Percentiles rank a stretch among this genome's conserved stretches.
Evolutionary conservation across 208 protist species (phyloP).

Genomic region (Leishmania braziliensis): DNA sequence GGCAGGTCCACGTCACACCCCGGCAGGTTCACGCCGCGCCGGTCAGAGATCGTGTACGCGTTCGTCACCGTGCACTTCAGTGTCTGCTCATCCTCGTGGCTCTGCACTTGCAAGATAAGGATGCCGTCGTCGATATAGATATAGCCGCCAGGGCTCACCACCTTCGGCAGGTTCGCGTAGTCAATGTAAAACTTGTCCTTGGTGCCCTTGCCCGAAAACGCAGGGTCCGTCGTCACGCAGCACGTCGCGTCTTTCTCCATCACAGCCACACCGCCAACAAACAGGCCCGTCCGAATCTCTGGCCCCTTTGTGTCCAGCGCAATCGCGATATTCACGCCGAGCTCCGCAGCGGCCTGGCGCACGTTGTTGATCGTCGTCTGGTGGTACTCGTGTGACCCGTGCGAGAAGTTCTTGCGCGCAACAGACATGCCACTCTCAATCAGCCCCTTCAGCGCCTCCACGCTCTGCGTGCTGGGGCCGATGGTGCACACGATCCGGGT

Average conservation of each 20-base stretch:
- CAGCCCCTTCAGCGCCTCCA: slow-evolving; percentile 92
- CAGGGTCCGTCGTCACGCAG: slow-evolving; percentile 89
- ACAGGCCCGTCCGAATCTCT: slow-evolving; percentile 96
- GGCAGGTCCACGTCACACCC: slow-evolving; percentile 88
- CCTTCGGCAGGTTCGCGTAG: slow-evolving; percentile 86
- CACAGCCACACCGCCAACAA: slow-evolving; percentile 70
- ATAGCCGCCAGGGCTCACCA: slow-evolving; percentile 77
- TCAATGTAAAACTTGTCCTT: slow-evolving; percentile 92
- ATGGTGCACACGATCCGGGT: slow-evolving; percentile 98
- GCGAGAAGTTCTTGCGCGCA: slow-evolving; percentile 98
- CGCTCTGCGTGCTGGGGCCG: slow-evolving; percentile 94
- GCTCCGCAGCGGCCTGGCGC: slow-evolving; percentile 85
- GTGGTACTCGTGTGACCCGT: slow-evolving; percentile 97
- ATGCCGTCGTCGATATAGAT: slow-evolving; percentile 98
- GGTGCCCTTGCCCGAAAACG: slow-evolving; percentile 79
- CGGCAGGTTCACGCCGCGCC: slow-evolving; percentile 90
- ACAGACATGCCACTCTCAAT: slow-evolving; percentile 97
- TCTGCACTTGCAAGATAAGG: slow-evolving; percentile 88
- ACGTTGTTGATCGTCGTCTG: slow-evolving; percentile 94
- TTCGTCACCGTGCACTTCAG: slow-evolving; percentile 87
- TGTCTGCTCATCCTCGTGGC: slow-evolving; percentile 68
- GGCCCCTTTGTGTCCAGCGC: slow-evolving; percentile 94
- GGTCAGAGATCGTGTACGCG: slow-evolving; percentile 74
- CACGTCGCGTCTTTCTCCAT: slow-evolving; percentile 79
- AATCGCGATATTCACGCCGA: slow-evolving; percentile 92